Conservation (phyloP, 2,329 filamentous ascomycete genomes). For the Helminthosporium solani region DNA sequence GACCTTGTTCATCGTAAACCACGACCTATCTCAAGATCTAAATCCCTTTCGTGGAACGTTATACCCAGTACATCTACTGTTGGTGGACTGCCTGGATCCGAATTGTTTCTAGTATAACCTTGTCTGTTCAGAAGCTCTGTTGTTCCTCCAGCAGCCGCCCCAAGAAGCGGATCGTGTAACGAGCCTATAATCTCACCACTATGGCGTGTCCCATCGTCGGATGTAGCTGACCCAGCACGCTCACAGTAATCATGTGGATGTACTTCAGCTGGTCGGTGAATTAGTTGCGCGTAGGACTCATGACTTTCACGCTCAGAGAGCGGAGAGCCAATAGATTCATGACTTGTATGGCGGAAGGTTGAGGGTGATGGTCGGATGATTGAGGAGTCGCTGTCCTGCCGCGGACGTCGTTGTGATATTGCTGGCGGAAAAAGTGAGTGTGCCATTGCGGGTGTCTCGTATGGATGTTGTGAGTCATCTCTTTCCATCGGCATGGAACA, state of each 20-base stretch:
- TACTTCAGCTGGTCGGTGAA: background rate
- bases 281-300: background rate
- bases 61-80: background rate
- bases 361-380: background rate
- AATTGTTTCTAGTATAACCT: background rate
- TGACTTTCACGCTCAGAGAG: background rate
- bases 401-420: slow-evolving; percentile 9
- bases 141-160: background rate
- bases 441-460: slow-evolving; percentile 22
- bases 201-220: background rate
- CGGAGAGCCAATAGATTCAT: background rate
- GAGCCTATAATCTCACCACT: background rate
- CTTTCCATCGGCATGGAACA: slow-evolving; percentile 7
- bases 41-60: background rate
- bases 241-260: background rate
- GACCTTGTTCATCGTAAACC: background rate
- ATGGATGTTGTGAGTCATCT: background rate
- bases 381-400: slow-evolving; percentile 17
- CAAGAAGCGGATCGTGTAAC: background rate
- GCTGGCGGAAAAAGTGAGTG: slow-evolving; percentile 22
- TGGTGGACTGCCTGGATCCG: background rate
- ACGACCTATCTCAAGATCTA: background rate
- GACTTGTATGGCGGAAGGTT: background rate
- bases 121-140: background rate
- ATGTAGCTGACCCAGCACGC: background rate